phyloP scores from a whole-genome alignment of 306 rosid species.

The Ziziphus jujuba region DNA sequence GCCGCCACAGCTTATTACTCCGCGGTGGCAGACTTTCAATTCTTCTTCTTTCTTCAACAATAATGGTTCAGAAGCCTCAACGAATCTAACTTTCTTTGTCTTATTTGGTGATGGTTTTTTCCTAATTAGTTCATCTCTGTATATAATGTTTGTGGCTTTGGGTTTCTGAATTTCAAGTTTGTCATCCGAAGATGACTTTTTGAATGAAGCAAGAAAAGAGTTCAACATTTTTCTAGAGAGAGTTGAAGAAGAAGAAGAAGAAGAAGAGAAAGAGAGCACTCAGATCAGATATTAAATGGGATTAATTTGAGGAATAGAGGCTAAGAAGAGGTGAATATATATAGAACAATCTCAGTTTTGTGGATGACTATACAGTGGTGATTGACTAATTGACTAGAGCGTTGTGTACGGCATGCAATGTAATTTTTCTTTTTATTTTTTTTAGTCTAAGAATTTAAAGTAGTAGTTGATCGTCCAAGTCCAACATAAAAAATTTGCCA shows the following conservation, averaged over 20 bases:
- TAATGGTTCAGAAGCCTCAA: constrained; percentile 34
- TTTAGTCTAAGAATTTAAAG: too few relatives aligned
- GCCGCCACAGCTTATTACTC: background rate
- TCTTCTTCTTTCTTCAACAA: constrained; percentile 39
- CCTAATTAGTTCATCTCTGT: constrained; percentile 48
- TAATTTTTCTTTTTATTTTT: too few relatives aligned
- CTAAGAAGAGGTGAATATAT: too few relatives aligned
- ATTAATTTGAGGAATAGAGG: too few relatives aligned
- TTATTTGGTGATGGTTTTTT: constrained; percentile 16
- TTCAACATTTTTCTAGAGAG: constrained; percentile 27
- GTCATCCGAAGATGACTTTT: constrained; percentile 13
- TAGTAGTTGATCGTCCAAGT: too few relatives aligned
- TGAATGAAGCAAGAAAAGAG: constrained; percentile 24
- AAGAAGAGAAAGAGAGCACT: too few relatives aligned
- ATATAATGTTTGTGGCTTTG: constrained; percentile 17
- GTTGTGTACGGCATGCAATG: too few relatives aligned
- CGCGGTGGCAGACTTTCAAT: constrained; percentile 3
- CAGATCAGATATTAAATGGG: too few relatives aligned
- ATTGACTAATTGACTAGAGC: too few relatives aligned
- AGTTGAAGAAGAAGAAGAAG: background rate
- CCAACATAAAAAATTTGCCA: too few relatives aligned
- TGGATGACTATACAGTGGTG: too few relatives aligned
- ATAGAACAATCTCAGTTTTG: too few relatives aligned
- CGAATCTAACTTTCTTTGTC: constrained; percentile 20
- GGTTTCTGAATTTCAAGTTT: constrained; percentile 10